These are phyloP conservation scores for Naganishia sp. DNA, from an alignment of 1,284 basidiomycete species.

Conservation along the genomic window DNA sequence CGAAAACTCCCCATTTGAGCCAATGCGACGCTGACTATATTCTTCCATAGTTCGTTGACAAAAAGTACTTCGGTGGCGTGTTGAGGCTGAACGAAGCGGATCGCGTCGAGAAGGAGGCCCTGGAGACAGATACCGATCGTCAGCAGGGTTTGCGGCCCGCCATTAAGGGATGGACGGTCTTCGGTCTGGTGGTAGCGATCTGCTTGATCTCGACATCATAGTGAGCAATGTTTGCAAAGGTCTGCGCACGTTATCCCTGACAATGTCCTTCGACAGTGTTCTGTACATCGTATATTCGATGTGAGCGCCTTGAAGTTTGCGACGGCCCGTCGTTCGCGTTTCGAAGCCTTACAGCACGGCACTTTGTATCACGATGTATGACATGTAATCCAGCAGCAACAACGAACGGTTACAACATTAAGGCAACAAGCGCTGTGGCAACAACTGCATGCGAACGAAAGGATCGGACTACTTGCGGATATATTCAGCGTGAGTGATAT, in stretches of 20 bases:
- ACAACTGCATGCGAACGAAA: too few species aligned
- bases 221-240: neutral
- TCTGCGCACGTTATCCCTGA: neutral
- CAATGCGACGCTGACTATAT: constrained; percentile 46
- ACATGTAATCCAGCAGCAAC: neutral
- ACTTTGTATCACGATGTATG: too few species aligned
- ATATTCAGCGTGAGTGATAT: constrained; percentile 18
- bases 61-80: constrained; percentile 37
- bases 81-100: constrained; percentile 37
- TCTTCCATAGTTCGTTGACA: constrained; percentile 40
- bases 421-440: too few species aligned
- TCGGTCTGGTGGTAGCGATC: constrained; percentile 41
- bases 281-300: constrained; percentile 45
- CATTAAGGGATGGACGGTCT: constrained; percentile 37
- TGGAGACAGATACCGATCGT: constrained; percentile 36
- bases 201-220: constrained; percentile 14
- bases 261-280: constrained; percentile 11
- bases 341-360: too few species aligned
- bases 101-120: constrained; percentile 26
- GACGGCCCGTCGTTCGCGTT: neutral
- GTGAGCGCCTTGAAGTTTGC: neutral
- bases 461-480: constrained; percentile 1
- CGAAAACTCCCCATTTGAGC: constrained; percentile 44
- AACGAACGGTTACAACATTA: neutral
- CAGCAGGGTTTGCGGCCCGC: constrained; percentile 33